Base-by-base conservation (phyloP, 2,329 filamentous ascomycete species). In the Moelleriella libera region DNA sequence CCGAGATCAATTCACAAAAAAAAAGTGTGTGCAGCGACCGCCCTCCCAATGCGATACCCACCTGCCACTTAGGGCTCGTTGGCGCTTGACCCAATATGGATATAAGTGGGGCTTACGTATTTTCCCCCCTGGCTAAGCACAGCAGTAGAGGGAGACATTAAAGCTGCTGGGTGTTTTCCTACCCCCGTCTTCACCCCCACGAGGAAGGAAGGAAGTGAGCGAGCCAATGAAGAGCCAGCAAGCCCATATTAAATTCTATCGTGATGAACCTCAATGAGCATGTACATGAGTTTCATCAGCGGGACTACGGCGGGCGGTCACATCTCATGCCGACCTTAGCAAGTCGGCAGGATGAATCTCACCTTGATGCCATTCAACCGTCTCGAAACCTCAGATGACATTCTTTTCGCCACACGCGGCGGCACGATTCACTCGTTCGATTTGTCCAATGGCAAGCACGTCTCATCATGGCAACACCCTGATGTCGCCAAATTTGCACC, bases 321-420 rank as follows among this genome's bases (percentile, higher is more conserved):
- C 21, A 21, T 21, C 21, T 21, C 21, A 21, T 21, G 21, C 21
- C 21, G 21, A 21, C 21, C 21, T 21, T 21, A 21, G 21, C 21
- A 21, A 21, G 21, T 21, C 21, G 21, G 2, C 21, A 44, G 43
- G 2, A 50, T 50, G 49, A 48, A 44, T 45, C 37, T 50, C 44
- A 45, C 28, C 8, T n/a, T 40, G 6, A 60, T 76, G 49, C 82
- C 83, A n/a, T 84, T 84, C 56, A 83, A 83, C 55, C 75, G 78
- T 55, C 63, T 87, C 44, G 69, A 72, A 53, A 71, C 64, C 37
- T 66, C 67, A 50, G 74, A 74, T 43, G 62, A 72, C 54, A 64
- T 84, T 21, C 63, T 96, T 14, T 73, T 94, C 55, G 85, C 83
- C 39, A 85, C 86, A 30, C 80, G 81, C 51, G 87, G 86, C 11